Base-by-base conservation (phyloP, 768 basidiomycete species). In the Phanerodontia chrysosporium region DNA sequence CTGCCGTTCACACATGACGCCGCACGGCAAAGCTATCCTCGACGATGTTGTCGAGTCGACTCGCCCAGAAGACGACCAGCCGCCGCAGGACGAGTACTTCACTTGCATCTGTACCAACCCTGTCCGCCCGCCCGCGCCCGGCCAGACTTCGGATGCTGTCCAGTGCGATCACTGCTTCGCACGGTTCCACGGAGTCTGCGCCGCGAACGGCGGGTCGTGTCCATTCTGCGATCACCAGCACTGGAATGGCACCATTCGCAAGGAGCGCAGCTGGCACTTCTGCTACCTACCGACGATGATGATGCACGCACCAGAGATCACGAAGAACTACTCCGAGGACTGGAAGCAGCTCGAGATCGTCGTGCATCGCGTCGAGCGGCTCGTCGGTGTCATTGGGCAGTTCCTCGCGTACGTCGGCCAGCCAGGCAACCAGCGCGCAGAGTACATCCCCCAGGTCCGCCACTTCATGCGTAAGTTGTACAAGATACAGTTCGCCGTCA, bases 181-280 rank as follows among this genome's bases (percentile, higher is more conserved):
- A 49, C 78, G 90, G 51, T 94, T 94, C 73, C 91, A 94, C 61
- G 90, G 90, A 4, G 80, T 85, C 51, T 93, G 91, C 65, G 91
- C 90, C 12, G 86, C 86, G 64, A 90, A 88, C 62, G 91, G 91
- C n/a, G 92, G 91, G 35, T 94, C 91, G 4, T 94, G 91, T 68
- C 91, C 91, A 0, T 94, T 94, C 76, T 94, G 91, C 64, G 91
- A 94, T 63, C 90, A 92, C 65, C 88, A 92, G 61, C 92, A 94
- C 67, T 93, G 91, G 91, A 91, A 93, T 64, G 91, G 91, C 21
- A 82, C 87, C 2, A 86, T 93, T 54, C 83, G 84, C 69, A 92
- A 92, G 71, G 82, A 89, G 62, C 85, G 92, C 49, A 88, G 79
- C 64, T 94, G 85, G 83, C 90, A 93, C 67, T 93, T 88, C 73